These are phyloP conservation scores for Ruellia speciosa DNA, from an alignment of 305 asterid species.

Conservation along the genomic window DNA sequence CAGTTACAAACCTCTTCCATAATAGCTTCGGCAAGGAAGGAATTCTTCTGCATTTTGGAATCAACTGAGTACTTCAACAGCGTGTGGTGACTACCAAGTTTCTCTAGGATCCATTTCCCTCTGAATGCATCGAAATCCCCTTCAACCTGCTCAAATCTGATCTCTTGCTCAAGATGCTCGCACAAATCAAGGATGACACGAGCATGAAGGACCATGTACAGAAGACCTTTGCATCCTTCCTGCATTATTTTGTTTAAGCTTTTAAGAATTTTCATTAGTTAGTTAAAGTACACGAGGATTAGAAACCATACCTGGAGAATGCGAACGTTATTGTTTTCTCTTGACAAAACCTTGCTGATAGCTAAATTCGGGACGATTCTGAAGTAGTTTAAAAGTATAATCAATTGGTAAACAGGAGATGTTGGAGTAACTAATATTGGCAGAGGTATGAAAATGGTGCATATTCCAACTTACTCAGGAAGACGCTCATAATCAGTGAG, in stretches of 20 bases:
- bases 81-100: slow-evolving; percentile 82
- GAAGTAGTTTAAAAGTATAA: slow-evolving; percentile 25
- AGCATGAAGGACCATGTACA: slow-evolving; percentile 94
- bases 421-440: background rate
- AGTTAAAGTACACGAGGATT: slow-evolving; percentile 1
- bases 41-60: slow-evolving; percentile 89
- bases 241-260: slow-evolving; percentile 25
- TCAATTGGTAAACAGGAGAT: background rate
- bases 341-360: slow-evolving; percentile 79
- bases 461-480: slow-evolving; percentile 66
- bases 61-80: slow-evolving; percentile 77
- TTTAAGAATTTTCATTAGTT: slow-evolving; percentile 13
- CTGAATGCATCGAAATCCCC: slow-evolving; percentile 80
- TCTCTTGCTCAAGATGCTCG: slow-evolving; percentile 74
- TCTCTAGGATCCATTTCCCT: slow-evolving; percentile 91
- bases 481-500: slow-evolving; percentile 87
- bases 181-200: slow-evolving; percentile 77
- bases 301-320: slow-evolving; percentile 62
- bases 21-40: slow-evolving; percentile 89
- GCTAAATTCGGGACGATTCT: slow-evolving; percentile 95
- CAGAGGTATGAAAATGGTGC: background rate
- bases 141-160: slow-evolving; percentile 81
- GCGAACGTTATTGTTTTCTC: slow-evolving; percentile 82
- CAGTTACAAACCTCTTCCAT: slow-evolving; percentile 78
- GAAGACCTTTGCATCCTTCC: slow-evolving; percentile 97